Evolutionary conservation across 2,329 filamentous ascomycete species (phyloP).

Genomic region (Chrysosporium keratinophilum): DNA sequence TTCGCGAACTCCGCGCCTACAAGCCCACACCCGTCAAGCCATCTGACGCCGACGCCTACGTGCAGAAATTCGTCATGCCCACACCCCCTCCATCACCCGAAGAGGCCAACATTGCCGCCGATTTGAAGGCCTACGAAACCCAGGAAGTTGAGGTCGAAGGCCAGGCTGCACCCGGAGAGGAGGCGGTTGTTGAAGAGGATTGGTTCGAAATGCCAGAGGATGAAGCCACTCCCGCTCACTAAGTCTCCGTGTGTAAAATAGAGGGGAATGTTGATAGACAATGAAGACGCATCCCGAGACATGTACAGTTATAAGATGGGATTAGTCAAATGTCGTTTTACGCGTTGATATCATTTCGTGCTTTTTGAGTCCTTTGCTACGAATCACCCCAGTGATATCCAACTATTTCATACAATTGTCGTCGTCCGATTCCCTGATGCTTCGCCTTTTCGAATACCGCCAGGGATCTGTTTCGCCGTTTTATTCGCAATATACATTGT

Average conservation of each 20-base stretch:
- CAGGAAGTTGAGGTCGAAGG: conserved; percentile 94
- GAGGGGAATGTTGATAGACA: conserved; percentile 2
- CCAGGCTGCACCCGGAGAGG: conserved; percentile 54
- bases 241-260: conserved; percentile 15
- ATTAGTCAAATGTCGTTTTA: not conserved
- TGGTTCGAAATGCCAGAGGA: conserved; percentile 74
- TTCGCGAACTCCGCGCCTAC: conserved; percentile 91
- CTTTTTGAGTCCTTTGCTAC: not conserved
- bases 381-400: not conserved
- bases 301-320: conserved; percentile 13
- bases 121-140: conserved; percentile 86
- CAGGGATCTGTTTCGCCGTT: no score
- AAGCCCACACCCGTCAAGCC: conserved; percentile 77
- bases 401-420: no score
- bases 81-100: conserved; percentile 79
- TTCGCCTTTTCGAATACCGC: no score
- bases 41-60: conserved; percentile 77
- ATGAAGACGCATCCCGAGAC: conserved; percentile 1
- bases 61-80: conserved; percentile 75
- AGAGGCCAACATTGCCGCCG: conserved; percentile 83
- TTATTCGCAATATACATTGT: no score
- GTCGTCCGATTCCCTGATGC: no score
- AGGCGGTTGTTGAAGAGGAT: conserved; percentile 52
- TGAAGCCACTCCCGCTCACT: conserved; percentile 38
- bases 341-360: not conserved